phyloP scores from a whole-genome alignment of 805 yeast genomes.

The Candida sonorensis region DNA sequence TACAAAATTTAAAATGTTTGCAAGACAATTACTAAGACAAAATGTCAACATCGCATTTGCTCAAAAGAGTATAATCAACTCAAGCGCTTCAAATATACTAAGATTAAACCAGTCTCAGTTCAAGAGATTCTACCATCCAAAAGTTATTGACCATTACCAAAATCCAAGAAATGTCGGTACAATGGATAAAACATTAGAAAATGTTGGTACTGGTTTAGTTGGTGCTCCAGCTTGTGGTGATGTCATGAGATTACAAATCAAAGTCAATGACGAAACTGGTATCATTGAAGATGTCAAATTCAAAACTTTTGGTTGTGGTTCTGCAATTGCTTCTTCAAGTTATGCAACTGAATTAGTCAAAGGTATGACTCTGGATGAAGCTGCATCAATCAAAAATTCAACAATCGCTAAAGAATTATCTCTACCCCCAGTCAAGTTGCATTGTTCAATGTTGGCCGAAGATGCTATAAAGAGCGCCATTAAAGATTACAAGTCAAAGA shows the following conservation, averaged over 20 bases:
- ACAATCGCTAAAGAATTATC: conserved; percentile 91
- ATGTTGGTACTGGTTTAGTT: conserved; percentile 94
- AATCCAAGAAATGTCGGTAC: conserved; percentile 97
- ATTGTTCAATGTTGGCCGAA: conserved; percentile 98
- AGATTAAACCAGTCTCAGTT: neutral
- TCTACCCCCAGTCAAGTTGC: conserved; percentile 94
- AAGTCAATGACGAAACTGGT: conserved; percentile 87
- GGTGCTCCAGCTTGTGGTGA: conserved; percentile 99
- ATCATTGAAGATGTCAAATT: conserved; percentile 91
- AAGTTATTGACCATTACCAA: conserved; percentile 92
- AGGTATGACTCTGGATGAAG: conserved; percentile 92
- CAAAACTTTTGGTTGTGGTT: conserved; percentile 99
- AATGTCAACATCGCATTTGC: neutral
- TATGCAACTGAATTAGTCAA: conserved; percentile 93
- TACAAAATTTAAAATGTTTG: conserved; percentile 13
- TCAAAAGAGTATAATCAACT: too few relatives aligned
- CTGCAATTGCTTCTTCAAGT: conserved; percentile 94
- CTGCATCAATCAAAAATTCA: conserved; percentile 86
- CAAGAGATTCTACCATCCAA: conserved; percentile 66
- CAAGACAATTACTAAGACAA: conserved; percentile 14
- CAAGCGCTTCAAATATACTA: too few relatives aligned
- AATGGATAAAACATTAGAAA: conserved; percentile 62
- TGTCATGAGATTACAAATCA: conserved; percentile 94
- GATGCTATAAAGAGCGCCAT: conserved; percentile 98
- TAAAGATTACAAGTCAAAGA: conserved; percentile 87